Percentiles rank a stretch among this genome's conserved stretches.
phyloP scores from a whole-genome alignment of 2,329 filamentous ascomycete genomes.

The Microascus cirrosus region DNA sequence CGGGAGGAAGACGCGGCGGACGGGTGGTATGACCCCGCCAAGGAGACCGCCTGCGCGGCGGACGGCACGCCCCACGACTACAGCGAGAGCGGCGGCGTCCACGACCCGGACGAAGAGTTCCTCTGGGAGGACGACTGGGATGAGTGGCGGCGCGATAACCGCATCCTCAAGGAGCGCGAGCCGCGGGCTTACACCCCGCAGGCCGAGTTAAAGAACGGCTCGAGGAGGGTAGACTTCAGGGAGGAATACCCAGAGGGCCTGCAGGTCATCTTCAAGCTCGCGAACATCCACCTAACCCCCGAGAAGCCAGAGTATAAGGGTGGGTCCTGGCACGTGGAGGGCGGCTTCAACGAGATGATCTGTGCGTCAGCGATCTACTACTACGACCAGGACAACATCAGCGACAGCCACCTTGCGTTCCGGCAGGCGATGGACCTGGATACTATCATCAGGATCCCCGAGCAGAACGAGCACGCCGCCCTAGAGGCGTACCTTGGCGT shows the following conservation, averaged over 20 bases:
- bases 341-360: conserved; percentile 50
- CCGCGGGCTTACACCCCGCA: background rate
- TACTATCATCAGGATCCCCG: conserved; percentile 13
- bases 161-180: background rate
- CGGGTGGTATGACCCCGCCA: background rate
- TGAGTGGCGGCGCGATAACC: too few species aligned
- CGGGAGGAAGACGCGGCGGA: background rate
- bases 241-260: conserved; percentile 21
- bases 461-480: conserved; percentile 19
- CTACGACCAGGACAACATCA: conserved; percentile 50
- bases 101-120: too few species aligned
- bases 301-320: conserved; percentile 41
- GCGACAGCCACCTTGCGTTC: conserved; percentile 37
- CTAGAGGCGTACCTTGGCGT: conserved; percentile 24
- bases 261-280: conserved; percentile 54
- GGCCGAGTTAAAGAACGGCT: too few species aligned
- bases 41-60: background rate
- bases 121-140: too few species aligned
- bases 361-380: conserved; percentile 52
- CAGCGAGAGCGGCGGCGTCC: conserved; percentile 6
- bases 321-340: conserved; percentile 45
- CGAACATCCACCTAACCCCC: conserved; percentile 49
- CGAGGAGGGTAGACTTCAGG: too few species aligned
- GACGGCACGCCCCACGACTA: conserved; percentile 9
- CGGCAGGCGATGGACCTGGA: conserved; percentile 23